Base-by-base conservation (phyloP, 2,329 filamentous ascomycete genomes). In the Calonectria montana region DNA sequence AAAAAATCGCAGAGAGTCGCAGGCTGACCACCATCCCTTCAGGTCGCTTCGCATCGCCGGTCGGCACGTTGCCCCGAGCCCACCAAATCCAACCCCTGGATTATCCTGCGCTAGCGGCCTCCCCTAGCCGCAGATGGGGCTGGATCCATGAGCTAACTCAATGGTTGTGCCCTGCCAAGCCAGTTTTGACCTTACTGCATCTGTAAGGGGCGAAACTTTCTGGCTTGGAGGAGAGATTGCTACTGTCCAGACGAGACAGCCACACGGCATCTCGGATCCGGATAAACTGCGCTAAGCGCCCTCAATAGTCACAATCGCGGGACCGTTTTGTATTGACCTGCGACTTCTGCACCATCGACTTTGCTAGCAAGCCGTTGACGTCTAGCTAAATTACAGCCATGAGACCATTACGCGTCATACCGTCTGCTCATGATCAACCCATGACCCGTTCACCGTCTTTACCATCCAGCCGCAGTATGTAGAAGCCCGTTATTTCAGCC, bases 141-240 rank as follows among this genome's bases (percentile, higher is more conserved):
- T 13, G n/a, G 21, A 21, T n/a, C 53, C 53, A 57, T 37, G 23
- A 37, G 35, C 23, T 31, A 37, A 45, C 41, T 31, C 23, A n/a
- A 27, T 18, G 27, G 29, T 21, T 39, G n/a, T 39, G 53, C 53
- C 53, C 53, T 59, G 53, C 31, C 31, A 59, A 59, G 53, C 35
- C 53, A 4, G 4, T 15, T 39, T 25, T 9, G 18, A 27, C 53
- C 53, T 59, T 59, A 23, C 53, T 39, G 53, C 53, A 59, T 59
- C 53, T 59, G 53, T 59, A 23, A 59, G 53, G 53, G 53, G 53
- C 53, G 53, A 57, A 57, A 57, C 53, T 57, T 13, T 57, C n/a
- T 50, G 15, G 8, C 5, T 5, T 27, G 23, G 16, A 15, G 9
- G 21, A 37, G 53, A 57, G 31, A 57, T 57, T 59, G 53, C 53